Evolutionary conservation across 805 yeast genomes (phyloP), one percentile per base, ranked within the genome.

Genomic region (Candida bentonensis): DNA sequence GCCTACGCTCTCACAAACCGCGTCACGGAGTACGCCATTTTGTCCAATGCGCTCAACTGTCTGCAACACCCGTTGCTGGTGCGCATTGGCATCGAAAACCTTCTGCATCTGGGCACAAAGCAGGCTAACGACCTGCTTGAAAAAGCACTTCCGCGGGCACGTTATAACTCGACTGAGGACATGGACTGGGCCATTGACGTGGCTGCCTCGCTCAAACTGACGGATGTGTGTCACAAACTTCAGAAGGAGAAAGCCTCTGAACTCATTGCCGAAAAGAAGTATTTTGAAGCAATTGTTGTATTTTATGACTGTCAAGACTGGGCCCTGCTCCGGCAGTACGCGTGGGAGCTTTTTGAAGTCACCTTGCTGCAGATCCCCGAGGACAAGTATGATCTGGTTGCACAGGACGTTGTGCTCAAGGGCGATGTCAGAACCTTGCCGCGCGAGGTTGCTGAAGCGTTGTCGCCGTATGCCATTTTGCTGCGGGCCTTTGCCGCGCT

Each of bases 261-360:
- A 17, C 36, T 30, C 20, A n/a, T 30, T 30, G n/a, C 5, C 36
- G 36, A 30, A 30, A 15, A 30, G 20, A 30, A 30, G 17, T 30
- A 30, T n/a, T 30, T 30, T 30, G 36, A 30, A 9, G 36, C 36
- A 13, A 4, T 30, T n/a, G n/a, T 30, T 30, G 36, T 30, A 5
- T 30, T 30, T n/a, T 30, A 30, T 15, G 36, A 30, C 36, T 30
- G 36, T 15, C 36, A 30, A 30, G 36, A 30, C 17, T 30, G 36
- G 36, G 36, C 17, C 17, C n/a, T 17, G 13, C n/a, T 30, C 7
- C 7, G 36, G 17, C 36, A 30, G 11, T 30, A 30, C n/a, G 36
- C 36, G 20, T 30, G 36, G 36, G 17, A 30, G 36, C 36, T 30
- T 9, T 30, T 30, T 15, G 36, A 30, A 15, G 36, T 9, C 17